Conservation (phyloP, 768 basidiomycete species). For the Dioszegia crocea region DNA sequence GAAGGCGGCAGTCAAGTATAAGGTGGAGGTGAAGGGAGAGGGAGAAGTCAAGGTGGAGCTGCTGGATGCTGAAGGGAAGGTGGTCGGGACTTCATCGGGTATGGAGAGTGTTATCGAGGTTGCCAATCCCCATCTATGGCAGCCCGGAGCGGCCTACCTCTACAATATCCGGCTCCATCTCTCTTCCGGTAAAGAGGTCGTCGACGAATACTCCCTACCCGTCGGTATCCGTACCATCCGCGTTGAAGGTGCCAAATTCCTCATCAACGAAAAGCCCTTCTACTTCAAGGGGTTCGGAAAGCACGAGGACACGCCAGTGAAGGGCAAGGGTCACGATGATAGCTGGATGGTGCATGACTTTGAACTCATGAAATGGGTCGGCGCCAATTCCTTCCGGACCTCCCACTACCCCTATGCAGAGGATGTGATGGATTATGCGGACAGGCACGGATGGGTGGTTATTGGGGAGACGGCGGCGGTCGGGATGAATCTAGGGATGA, state of each 20-base stretch:
- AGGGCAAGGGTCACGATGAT: conserved; percentile 34
- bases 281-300: conserved; percentile 29
- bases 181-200: background rate
- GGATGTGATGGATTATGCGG: conserved; percentile 31
- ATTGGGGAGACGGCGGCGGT: conserved; percentile 33
- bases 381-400: conserved; percentile 35
- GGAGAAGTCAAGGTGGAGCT: conserved; percentile 10
- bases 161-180: conserved; percentile 20
- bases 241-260: conserved; percentile 20
- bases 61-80: conserved; percentile 13
- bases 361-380: conserved; percentile 31
- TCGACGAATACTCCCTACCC: conserved; percentile 29
- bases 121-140: conserved; percentile 24
- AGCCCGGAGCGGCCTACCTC: conserved; percentile 30
- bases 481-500: conserved; percentile 25
- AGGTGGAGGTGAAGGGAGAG: conserved; percentile 7
- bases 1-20: conserved; percentile 15
- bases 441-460: conserved; percentile 31
- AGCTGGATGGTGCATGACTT: conserved; percentile 39
- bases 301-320: conserved; percentile 32
- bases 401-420: conserved; percentile 39
- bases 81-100: conserved; percentile 3
- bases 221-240: conserved; percentile 29
- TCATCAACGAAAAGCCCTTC: conserved; percentile 36
- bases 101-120: conserved; percentile 14